Evolutionary conservation across 2,329 filamentous ascomycete species (phyloP).

Genomic region (Myotisia sp.): DNA sequence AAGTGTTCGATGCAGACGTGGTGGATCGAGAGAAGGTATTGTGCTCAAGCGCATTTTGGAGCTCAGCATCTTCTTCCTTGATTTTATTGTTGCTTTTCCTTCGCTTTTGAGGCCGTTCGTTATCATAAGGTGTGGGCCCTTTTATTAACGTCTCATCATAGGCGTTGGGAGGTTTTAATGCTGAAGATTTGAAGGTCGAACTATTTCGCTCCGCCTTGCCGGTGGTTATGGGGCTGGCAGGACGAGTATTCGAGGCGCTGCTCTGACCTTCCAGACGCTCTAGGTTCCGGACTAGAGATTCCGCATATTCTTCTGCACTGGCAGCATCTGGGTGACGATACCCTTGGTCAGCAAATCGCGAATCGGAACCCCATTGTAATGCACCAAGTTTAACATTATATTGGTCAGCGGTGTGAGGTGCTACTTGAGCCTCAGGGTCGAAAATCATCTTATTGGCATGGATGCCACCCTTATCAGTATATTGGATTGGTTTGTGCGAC

Average conservation of each 20-base stretch:
- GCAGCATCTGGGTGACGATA: slow-evolving; percentile 46
- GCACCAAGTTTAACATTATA: slow-evolving; percentile 17
- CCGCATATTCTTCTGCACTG: slow-evolving; percentile 43
- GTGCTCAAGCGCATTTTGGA: slow-evolving; percentile 13
- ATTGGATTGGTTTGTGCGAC: neutral
- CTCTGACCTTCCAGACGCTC: slow-evolving; percentile 42
- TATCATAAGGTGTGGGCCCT: neutral
- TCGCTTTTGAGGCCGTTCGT: slow-evolving; percentile 29
- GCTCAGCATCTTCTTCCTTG: slow-evolving; percentile 29
- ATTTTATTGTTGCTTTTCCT: slow-evolving; percentile 41
- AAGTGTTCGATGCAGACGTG: neutral
- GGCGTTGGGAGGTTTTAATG: neutral
- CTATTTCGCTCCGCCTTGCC: no score
- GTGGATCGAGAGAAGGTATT: neutral
- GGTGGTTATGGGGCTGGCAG: slow-evolving; percentile 44
- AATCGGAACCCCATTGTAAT: slow-evolving; percentile 55
- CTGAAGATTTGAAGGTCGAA: slow-evolving; percentile 1
- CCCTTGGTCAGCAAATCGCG: slow-evolving; percentile 47
- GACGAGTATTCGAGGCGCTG: slow-evolving; percentile 46
- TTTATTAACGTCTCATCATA: no score
- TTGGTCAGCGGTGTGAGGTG: slow-evolving; percentile 21
- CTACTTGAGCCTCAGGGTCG: slow-evolving; percentile 21
- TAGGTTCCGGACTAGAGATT: slow-evolving; percentile 42
- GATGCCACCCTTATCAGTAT: slow-evolving; percentile 13
- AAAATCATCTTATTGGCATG: slow-evolving; percentile 28